A percentile compares a stretch with the other conserved stretches of the same genome.
Conservation (phyloP, 1,284 basidiomycete genomes). For the Fomitopsis schrenkii region DNA sequence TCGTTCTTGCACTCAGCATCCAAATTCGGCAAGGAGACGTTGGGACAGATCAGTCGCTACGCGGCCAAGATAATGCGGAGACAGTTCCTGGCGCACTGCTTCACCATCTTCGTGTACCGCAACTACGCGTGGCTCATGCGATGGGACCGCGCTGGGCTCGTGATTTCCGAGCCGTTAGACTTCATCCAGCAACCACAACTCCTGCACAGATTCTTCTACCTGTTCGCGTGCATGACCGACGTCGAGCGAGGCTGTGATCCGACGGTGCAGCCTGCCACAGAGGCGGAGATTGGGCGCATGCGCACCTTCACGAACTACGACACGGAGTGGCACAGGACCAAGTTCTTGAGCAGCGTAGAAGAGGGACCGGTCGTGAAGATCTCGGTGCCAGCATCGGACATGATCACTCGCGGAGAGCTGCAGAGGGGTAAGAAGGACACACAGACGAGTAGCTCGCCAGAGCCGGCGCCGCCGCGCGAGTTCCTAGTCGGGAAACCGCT, state of each 20-base stretch:
- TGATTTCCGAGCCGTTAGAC: too few relatives aligned
- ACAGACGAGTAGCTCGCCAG: not conserved
- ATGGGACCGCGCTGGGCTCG: too few relatives aligned
- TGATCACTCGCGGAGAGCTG: not conserved
- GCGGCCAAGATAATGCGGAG: not conserved
- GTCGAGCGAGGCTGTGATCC: conserved; percentile 13
- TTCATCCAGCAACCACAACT: too few relatives aligned
- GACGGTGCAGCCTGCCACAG: not conserved
- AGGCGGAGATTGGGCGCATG: not conserved
- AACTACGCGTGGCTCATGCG: conserved; percentile 11
- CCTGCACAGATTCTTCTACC: too few relatives aligned
- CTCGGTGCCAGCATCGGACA: not conserved
- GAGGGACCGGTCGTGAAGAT: not conserved
- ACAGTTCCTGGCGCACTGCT: conserved; percentile 11
- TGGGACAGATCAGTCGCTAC: not conserved
- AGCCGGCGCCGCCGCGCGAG: too few relatives aligned
- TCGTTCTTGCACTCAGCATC: too few relatives aligned
- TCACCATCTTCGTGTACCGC: conserved; percentile 11
- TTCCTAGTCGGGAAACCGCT: too few relatives aligned
- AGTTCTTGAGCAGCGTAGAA: too few relatives aligned
- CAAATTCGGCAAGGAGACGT: too few relatives aligned
- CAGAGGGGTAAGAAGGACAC: not conserved
- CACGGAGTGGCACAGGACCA: too few relatives aligned
- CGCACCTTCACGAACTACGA: not conserved
- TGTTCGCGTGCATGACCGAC: too few relatives aligned